These are phyloP conservation scores for Purpureocillium takamizusanense DNA, from an alignment of 2,329 filamentous ascomycete species.

Conservation along the genomic window DNA sequence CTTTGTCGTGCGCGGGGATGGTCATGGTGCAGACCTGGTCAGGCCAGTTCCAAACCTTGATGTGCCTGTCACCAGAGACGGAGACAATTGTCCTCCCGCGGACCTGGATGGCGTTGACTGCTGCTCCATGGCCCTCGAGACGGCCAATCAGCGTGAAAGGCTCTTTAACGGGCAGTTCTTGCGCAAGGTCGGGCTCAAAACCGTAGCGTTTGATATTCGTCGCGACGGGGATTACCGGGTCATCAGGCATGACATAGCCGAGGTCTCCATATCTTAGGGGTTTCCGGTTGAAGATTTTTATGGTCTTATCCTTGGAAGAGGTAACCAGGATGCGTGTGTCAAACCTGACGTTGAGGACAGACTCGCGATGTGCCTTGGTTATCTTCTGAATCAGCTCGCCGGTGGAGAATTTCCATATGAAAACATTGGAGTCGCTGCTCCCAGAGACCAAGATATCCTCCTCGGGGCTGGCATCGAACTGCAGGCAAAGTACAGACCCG, in stretches of 20 bases:
- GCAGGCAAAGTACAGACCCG: constrained; percentile 86
- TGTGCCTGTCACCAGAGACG: constrained; percentile 84
- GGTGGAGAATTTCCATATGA: constrained; percentile 89
- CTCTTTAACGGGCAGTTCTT: constrained; percentile 42
- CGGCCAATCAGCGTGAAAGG: constrained; percentile 71
- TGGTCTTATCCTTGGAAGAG: constrained; percentile 93
- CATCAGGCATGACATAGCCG: constrained; percentile 37
- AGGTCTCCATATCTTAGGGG: constrained; percentile 52
- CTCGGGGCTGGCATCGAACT: constrained; percentile 81
- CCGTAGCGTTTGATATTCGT: constrained; percentile 44
- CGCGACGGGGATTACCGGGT: constrained; percentile 41
- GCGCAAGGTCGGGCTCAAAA: constrained; percentile 36
- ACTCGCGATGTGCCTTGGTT: constrained; percentile 71
- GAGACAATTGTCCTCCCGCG: constrained; percentile 81
- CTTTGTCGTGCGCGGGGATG: constrained; percentile 81
- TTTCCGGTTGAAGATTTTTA: constrained; percentile 88
- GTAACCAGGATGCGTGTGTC: constrained; percentile 88
- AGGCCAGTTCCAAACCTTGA: constrained; percentile 92
- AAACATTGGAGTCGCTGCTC: constrained; percentile 84
- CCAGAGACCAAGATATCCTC: constrained; percentile 94
- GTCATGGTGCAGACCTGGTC: constrained; percentile 68
- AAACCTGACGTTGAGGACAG: constrained; percentile 87
- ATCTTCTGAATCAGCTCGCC: constrained; percentile 74
- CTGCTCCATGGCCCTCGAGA: constrained; percentile 77
- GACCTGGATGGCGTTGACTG: constrained; percentile 94